Conservation (phyloP, 2,329 filamentous ascomycete species). For the Pseudopyricularia cyperi region DNA sequence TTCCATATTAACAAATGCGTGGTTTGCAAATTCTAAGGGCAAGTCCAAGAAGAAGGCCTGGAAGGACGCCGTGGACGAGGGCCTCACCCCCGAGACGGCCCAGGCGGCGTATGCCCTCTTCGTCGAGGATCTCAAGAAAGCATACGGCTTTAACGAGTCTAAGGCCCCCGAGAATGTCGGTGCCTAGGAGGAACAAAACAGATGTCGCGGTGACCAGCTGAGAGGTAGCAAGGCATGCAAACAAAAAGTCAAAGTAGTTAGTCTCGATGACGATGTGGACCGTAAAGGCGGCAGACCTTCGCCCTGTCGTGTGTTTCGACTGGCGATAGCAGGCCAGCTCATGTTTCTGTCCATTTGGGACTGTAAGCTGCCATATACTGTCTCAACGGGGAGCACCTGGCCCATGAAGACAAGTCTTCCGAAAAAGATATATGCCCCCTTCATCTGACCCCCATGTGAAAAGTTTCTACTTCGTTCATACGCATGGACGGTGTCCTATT, state of each 20-base stretch:
- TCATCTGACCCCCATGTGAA: too few relatives aligned
- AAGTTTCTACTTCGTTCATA: neutral
- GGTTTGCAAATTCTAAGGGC: constrained; percentile 33
- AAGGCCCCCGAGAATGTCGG: constrained; percentile 48
- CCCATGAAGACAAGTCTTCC: neutral
- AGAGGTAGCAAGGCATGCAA: neutral
- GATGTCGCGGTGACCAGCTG: neutral
- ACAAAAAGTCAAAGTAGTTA: neutral
- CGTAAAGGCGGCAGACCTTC: neutral
- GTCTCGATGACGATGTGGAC: neutral
- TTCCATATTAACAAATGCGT: neutral
- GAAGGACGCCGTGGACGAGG: constrained; percentile 55
- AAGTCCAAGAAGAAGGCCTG: constrained; percentile 74
- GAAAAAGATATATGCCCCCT: neutral
- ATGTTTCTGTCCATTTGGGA: neutral
- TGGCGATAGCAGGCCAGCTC: neutral
- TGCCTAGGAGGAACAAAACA: neutral
- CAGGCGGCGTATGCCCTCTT: constrained; percentile 65
- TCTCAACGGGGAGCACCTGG: neutral
- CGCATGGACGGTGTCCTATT: neutral
- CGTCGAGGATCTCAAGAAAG: constrained; percentile 58
- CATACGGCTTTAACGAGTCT: constrained; percentile 53
- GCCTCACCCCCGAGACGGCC: constrained; percentile 49
- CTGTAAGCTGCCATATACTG: neutral
- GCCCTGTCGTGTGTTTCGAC: neutral